Evolutionary conservation across 2,329 filamentous ascomycete species (phyloP).

Genomic region (Penicillium nordicum): DNA sequence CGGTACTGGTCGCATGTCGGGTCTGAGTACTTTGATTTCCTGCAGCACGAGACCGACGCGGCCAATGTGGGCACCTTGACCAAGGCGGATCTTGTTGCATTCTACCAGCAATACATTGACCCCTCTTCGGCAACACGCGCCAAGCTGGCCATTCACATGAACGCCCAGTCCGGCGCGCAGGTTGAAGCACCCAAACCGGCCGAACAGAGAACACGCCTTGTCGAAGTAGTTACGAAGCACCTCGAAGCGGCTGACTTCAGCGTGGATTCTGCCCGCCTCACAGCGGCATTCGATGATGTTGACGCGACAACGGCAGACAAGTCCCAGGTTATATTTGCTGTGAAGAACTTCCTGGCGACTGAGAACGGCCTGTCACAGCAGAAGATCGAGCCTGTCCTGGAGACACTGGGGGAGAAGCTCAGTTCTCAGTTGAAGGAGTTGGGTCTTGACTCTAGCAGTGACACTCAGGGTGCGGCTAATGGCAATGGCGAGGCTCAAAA

Average conservation of each 20-base stretch:
- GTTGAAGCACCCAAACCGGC: constrained; percentile 29
- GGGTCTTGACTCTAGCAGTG: constrained; percentile 32
- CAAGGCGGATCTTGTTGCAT: constrained; percentile 74
- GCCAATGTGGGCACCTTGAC: constrained; percentile 68
- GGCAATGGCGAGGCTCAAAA: constrained; percentile 21
- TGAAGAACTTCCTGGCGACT: constrained; percentile 52
- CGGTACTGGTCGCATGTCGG: constrained; percentile 83
- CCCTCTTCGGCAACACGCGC: constrained; percentile 69
- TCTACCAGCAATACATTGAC: constrained; percentile 72
- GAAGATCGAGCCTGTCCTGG: constrained; percentile 48
- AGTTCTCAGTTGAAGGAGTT: constrained; percentile 43
- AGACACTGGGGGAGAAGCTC: constrained; percentile 50
- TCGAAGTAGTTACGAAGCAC: constrained; percentile 45
- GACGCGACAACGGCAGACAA: constrained; percentile 48
- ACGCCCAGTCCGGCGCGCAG: constrained; percentile 63
- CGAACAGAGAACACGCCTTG: constrained; percentile 47
- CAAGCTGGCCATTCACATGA: constrained; percentile 81
- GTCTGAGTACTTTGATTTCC: constrained; percentile 85
- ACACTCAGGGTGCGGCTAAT: neutral
- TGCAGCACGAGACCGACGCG: constrained; percentile 75
- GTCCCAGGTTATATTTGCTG: constrained; percentile 49
- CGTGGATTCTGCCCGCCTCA: constrained; percentile 42
- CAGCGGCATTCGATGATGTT: constrained; percentile 44
- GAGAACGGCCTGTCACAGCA: constrained; percentile 50
- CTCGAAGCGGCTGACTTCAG: constrained; percentile 48